These are phyloP conservation scores for Teunomyces aglyptinius DNA, from an alignment of 805 yeast genomes.

Conservation along the genomic window DNA sequence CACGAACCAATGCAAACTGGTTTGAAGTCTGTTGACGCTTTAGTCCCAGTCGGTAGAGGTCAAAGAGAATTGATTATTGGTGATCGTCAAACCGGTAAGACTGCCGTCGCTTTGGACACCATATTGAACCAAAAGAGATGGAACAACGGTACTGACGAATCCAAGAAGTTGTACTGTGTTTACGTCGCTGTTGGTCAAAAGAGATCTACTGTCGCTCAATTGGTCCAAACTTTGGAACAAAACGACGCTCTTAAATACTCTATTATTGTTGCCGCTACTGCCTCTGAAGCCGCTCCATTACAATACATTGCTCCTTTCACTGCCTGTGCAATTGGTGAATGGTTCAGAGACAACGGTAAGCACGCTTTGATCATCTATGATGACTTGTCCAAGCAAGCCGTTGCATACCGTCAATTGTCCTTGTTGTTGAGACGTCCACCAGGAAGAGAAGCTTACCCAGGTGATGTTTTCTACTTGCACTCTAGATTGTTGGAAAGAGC, in stretches of 20 bases:
- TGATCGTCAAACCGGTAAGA: conserved; percentile 99
- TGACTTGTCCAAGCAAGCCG: conserved; percentile 99
- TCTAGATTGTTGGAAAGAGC: conserved; percentile 95
- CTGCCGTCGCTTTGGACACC: conserved; percentile 98
- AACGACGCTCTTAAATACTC: conserved; percentile 97
- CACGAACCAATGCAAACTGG: conserved; percentile 99
- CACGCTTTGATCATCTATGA: conserved; percentile 97
- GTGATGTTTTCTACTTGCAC: conserved; percentile 95
- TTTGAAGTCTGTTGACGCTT: conserved; percentile 97
- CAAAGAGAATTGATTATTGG: conserved; percentile 99
- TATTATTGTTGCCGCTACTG: conserved; percentile 98
- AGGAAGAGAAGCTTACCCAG: conserved; percentile 96
- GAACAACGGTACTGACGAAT: conserved; percentile 93
- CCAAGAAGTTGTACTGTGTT: conserved; percentile 98
- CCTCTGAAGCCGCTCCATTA: conserved; percentile 99
- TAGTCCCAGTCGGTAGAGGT: conserved; percentile 99
- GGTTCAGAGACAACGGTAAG: conserved; percentile 99
- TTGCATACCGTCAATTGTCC: conserved; percentile 99
- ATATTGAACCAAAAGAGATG: conserved; percentile 99
- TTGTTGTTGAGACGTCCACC: conserved; percentile 96
- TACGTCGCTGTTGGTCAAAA: conserved; percentile 99
- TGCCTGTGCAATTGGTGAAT: conserved; percentile 99
- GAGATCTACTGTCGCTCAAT: conserved; percentile 99
- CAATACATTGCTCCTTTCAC: conserved; percentile 99
- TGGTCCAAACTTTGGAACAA: conserved; percentile 98